Evolutionary conservation across 2,329 filamentous ascomycete genomes (phyloP), one percentile per base, ranked within the genome.

Genomic region (Myriangium duriaei): DNA sequence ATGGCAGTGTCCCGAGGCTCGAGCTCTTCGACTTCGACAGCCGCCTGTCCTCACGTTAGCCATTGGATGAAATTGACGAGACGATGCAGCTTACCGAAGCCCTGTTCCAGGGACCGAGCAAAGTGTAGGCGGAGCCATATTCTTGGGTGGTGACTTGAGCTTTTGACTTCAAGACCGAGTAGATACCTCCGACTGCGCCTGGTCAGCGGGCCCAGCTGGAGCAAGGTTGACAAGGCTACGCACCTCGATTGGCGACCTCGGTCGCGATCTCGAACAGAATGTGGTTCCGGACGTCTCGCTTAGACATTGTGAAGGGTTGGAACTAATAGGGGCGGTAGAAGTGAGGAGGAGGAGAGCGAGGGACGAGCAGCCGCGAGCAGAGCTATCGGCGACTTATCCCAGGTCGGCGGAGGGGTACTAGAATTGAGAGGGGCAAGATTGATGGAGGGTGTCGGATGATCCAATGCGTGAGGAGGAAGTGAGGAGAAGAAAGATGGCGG

Each of bases 81-180:
- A 26, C 7, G 21, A 26, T 7, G 7, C 21, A 30, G 56, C 80
- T 54, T 71, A 91, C 84, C 48, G 91, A 95, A 52, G 80, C 74
- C 58, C 81, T 79, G 64, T 96, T 95, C 57, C 93, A 77, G 42
- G 91, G 91, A 2, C 91, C 91, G 58, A 98, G 87, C 48, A 96
- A 74, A 17, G 85, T 93, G 63, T 98, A 98, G 49, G 85, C 77
- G 43, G 94, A 86, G 62, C 91, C 91, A 91, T 96, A 98, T 63
- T 98, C 91, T 44, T 86, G 86, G 1, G 88, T 95, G 30, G 91
- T 96, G 45, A 96, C 91, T 35, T 91, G 88, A 26, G 91, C 88
- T 64, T 98, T 98, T 45, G 91, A 98, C 64, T 98, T 98, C 64
- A 98, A 79, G 48, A 98, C 91, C 11, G 88, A 96, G 70, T 98